Percentiles rank a stretch among this genome's conserved stretches.
These are phyloP conservation scores for Dactylellina leptospora DNA, from an alignment of 2,329 filamentous ascomycete species.

Conservation along the genomic window DNA sequence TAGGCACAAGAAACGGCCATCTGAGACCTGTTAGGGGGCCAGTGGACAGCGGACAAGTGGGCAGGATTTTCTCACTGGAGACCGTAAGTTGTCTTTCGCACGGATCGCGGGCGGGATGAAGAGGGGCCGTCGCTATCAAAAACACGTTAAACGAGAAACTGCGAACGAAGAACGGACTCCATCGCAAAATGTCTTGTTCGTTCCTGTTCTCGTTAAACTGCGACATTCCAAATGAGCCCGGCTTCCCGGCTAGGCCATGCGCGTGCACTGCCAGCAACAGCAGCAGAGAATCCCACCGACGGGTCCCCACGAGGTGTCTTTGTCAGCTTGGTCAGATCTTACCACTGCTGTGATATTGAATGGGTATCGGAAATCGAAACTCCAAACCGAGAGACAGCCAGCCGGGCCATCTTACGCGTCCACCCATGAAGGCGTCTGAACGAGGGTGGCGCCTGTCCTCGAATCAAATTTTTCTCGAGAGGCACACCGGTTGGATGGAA, in stretches of 20 bases:
- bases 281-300: no score
- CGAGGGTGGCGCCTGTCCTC: slow-evolving; percentile 4
- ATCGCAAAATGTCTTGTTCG: not conserved
- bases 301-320: not conserved
- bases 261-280: slow-evolving; percentile 3
- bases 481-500: slow-evolving; percentile 6
- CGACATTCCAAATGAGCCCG: slow-evolving; percentile 22
- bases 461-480: slow-evolving; percentile 13
- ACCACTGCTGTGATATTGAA: slow-evolving; percentile 1
- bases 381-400: no score
- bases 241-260: slow-evolving; percentile 24
- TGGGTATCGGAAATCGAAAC: no score
- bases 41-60: no score
- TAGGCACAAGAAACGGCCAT: no score
- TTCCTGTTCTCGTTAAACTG: slow-evolving; percentile 14
- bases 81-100: no score
- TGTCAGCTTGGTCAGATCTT: not conserved
- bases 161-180: not conserved
- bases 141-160: slow-evolving; percentile 1
- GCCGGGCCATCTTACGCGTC: slow-evolving; percentile 28
- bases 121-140: slow-evolving; percentile 15
- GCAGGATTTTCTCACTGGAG: no score
- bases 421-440: not conserved
- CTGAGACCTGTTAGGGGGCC: no score
- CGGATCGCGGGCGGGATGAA: slow-evolving; percentile 38